These are phyloP conservation scores for Colletotrichum somersetense DNA, from an alignment of 2,329 filamentous ascomycete genomes.

Conservation along the genomic window DNA sequence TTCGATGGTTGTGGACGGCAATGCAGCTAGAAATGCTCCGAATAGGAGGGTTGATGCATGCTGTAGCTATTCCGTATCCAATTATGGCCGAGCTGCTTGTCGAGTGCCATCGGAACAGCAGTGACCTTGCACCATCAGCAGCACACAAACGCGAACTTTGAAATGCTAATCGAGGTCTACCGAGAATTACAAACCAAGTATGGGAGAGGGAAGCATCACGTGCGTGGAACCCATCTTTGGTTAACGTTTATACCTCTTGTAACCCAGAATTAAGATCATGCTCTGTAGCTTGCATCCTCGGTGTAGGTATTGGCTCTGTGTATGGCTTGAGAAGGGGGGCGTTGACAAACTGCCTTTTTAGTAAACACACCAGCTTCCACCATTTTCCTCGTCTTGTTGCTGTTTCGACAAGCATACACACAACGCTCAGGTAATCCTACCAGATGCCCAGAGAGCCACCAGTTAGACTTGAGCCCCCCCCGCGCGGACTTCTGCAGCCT, in stretches of 20 bases:
- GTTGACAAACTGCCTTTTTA: background rate
- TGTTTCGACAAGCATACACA: background rate
- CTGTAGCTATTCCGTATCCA: background rate
- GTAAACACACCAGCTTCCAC: background rate
- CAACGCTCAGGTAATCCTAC: background rate
- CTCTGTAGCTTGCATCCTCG: background rate
- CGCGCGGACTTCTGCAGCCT: background rate
- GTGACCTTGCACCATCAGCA: no score
- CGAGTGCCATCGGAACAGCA: background rate
- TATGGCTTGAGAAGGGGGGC: background rate
- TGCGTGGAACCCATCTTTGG: background rate
- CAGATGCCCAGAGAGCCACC: background rate
- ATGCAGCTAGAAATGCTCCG: background rate
- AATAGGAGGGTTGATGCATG: background rate
- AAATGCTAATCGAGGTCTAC: background rate
- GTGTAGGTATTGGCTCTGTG: background rate
- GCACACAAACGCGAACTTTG: background rate
- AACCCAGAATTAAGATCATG: background rate
- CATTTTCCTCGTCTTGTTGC: background rate
- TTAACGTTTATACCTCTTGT: background rate
- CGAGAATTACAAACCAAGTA: background rate
- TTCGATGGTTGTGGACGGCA: background rate
- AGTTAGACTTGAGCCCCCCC: background rate
- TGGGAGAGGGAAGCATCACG: no score
- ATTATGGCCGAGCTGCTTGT: background rate